Percentiles rank a stretch among this genome's conserved stretches.
Conservation (phyloP, 257 asterid species). For the Salvia hispanica region DNA sequence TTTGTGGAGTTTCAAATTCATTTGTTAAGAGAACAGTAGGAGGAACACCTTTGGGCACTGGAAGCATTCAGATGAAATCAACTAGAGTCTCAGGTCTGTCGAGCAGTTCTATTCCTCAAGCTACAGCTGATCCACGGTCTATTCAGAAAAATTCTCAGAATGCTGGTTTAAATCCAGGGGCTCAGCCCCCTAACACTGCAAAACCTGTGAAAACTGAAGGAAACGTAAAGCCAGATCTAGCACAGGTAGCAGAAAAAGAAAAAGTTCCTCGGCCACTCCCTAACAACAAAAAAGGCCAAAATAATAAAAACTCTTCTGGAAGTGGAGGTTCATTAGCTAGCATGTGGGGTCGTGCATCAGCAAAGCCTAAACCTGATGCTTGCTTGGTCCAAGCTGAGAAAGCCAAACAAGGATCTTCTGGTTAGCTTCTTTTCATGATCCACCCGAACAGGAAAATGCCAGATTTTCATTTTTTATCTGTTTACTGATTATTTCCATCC, state of each 20-base stretch:
- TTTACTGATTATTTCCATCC: conserved; percentile 22
- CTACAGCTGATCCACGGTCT: conserved; percentile 42
- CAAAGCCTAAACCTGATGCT: conserved; percentile 58
- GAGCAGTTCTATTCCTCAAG: conserved; percentile 38
- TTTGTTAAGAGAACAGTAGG: conserved; percentile 61
- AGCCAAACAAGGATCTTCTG: conserved; percentile 50
- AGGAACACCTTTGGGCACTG: conserved; percentile 41
- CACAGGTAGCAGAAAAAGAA: conserved; percentile 52
- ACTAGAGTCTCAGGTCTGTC: conserved; percentile 48
- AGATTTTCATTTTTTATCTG: not conserved
- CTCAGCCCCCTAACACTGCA: conserved; percentile 40
- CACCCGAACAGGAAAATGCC: conserved; percentile 14
- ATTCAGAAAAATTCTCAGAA: conserved; percentile 48
- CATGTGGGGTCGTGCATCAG: conserved; percentile 91
- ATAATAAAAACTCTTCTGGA: conserved; percentile 63
- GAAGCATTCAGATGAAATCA: conserved; percentile 48
- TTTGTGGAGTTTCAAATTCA: conserved; percentile 82
- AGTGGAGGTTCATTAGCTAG: conserved; percentile 69
- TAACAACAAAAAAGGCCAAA: conserved; percentile 53
- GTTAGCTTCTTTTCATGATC: conserved; percentile 42
- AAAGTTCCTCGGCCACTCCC: conserved; percentile 48
- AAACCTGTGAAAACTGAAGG: conserved; percentile 52
- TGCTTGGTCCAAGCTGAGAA: conserved; percentile 44
- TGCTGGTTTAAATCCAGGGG: conserved; percentile 41
- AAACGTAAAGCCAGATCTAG: conserved; percentile 37